Evolutionary conservation across 306 rosid genomes (phyloP).

Genomic region (Chamaecrista fasciculata): DNA sequence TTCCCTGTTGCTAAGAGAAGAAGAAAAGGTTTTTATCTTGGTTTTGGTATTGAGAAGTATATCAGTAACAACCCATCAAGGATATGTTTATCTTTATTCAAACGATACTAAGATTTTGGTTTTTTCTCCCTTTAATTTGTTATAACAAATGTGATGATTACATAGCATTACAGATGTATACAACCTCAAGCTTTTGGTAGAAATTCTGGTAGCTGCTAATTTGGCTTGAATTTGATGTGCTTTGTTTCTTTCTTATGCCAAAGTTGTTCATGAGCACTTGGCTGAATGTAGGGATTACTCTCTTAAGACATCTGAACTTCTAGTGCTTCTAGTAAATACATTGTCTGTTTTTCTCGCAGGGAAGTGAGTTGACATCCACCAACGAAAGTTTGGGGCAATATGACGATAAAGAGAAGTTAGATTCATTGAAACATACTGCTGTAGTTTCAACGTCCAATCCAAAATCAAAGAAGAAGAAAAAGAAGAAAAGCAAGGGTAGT

Average conservation of each 20-base stretch:
- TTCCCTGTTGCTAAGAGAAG: not conserved
- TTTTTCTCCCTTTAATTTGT: not conserved
- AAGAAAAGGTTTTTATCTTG: conserved; percentile 11
- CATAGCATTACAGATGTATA: not conserved
- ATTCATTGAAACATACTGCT: conserved; percentile 28
- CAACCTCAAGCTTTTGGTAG: not conserved
- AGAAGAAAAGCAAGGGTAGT: conserved; percentile 67
- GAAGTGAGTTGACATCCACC: conserved; percentile 33
- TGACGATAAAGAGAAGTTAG: conserved; percentile 31
- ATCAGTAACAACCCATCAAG: not conserved
- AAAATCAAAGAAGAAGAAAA: conserved; percentile 86
- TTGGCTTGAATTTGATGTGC: not conserved
- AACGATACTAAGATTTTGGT: not conserved
- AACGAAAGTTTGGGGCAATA: conserved; percentile 22
- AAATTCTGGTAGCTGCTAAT: not conserved
- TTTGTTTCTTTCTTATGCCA: not conserved
- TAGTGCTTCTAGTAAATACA: not conserved
- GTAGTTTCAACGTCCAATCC: conserved; percentile 42
- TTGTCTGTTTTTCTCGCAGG: conserved; percentile 41
- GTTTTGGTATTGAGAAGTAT: conserved; percentile 3
- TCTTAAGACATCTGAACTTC: conserved; percentile 1
- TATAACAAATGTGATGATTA: not conserved
- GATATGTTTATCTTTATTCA: not conserved
- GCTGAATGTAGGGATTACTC: not conserved
- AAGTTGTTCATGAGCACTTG: not conserved